A percentile compares a stretch with the other conserved stretches of the same genome.
phyloP scores from a whole-genome alignment of 1,284 basidiomycete species.

The Puccinia novopanici region DNA sequence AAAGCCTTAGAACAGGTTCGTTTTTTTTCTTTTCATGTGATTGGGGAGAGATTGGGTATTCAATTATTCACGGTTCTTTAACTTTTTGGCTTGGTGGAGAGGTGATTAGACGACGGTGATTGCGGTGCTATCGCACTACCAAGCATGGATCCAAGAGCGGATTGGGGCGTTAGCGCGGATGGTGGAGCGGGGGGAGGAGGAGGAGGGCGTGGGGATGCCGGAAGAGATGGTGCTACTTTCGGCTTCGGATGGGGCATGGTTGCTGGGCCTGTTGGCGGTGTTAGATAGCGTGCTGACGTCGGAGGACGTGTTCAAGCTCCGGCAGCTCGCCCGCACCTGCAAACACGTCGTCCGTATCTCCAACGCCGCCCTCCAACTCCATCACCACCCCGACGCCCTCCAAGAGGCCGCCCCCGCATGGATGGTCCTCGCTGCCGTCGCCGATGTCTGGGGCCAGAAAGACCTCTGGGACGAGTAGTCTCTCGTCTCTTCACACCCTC shows the following conservation, averaged over 20 bases:
- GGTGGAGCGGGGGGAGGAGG: not conserved
- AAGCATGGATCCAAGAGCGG: conserved; percentile 35
- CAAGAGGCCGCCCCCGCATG: conserved; percentile 19
- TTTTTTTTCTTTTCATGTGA: not conserved
- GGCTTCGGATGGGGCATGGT: conserved; percentile 27
- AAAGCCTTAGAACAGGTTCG: conserved; percentile 42
- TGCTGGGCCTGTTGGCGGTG: conserved; percentile 25
- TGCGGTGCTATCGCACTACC: conserved; percentile 29
- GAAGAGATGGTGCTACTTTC: conserved; percentile 33
- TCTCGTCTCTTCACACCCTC: too few species aligned
- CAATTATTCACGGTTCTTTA: not conserved
- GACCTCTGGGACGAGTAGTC: conserved; percentile 33
- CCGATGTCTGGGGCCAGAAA: conserved; percentile 45
- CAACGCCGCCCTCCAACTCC: not conserved
- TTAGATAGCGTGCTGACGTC: conserved; percentile 28
- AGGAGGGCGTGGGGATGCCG: not conserved
- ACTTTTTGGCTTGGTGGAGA: not conserved
- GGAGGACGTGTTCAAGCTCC: conserved; percentile 28
- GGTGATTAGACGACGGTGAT: conserved; percentile 13
- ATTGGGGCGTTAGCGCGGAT: not conserved
- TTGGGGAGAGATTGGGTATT: not conserved
- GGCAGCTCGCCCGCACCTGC: conserved; percentile 31
- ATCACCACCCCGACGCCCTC: not conserved
- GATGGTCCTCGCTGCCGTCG: conserved; percentile 35
- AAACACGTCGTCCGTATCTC: conserved; percentile 32